A percentile compares a stretch with the other conserved stretches of the same genome.
Evolutionary conservation across 1,139 yeast genomes (phyloP).

Genomic region (Magnusiomyces suaveolens): DNA sequence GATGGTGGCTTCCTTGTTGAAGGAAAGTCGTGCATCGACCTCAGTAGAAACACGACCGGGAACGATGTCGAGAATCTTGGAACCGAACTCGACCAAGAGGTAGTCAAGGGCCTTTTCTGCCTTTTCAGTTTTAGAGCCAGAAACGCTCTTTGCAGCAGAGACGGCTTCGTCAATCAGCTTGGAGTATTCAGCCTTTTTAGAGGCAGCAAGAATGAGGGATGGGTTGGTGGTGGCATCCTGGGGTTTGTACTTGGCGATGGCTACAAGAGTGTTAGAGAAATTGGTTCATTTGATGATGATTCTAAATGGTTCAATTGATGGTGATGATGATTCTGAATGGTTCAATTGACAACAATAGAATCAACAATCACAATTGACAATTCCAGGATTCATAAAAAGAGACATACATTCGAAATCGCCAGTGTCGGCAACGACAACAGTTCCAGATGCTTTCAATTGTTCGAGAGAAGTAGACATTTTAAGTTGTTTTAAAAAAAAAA

Average conservation of each 20-base stretch:
- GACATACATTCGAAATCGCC: conserved; percentile 85
- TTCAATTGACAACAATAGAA: too few relatives aligned
- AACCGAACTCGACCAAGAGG: conserved; percentile 91
- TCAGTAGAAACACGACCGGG: conserved; percentile 99
- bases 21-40: conserved; percentile 96
- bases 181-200: conserved; percentile 84
- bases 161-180: conserved; percentile 85
- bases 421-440: conserved; percentile 94
- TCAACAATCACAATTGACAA: too few relatives aligned
- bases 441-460: conserved; percentile 90
- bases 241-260: conserved; percentile 94
- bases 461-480: conserved; percentile 60
- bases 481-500: too few relatives aligned
- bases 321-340: too few relatives aligned
- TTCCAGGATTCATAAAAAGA: too few relatives aligned
- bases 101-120: conserved; percentile 78
- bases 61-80: conserved; percentile 83
- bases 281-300: too few relatives aligned
- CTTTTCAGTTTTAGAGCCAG: conserved; percentile 47
- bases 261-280: too few relatives aligned
- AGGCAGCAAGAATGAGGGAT: conserved; percentile 90
- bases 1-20: conserved; percentile 87
- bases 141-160: conserved; percentile 59
- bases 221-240: conserved; percentile 99
- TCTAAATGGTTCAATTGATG: too few relatives aligned